A percentile compares a stretch with the other conserved stretches of the same genome.
phyloP scores from a whole-genome alignment of 2,329 filamentous ascomycete species.

The Neonectria ditissima region DNA sequence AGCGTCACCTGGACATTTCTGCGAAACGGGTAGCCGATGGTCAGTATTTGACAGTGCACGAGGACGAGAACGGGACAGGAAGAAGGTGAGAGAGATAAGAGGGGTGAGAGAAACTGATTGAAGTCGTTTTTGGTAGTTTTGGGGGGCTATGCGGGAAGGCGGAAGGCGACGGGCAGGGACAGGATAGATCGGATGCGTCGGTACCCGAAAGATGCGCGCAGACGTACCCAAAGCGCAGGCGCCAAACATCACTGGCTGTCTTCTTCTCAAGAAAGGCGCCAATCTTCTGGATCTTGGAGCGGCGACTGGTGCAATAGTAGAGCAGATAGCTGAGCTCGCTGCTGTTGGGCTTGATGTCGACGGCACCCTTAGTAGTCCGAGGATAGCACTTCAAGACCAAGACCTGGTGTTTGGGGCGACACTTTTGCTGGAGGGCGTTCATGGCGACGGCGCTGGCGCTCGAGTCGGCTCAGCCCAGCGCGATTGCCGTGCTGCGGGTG shows the following conservation, averaged over 20 bases:
- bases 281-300: constrained; percentile 96
- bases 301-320: constrained; percentile 94
- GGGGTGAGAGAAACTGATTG: neutral
- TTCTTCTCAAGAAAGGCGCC: constrained; percentile 95
- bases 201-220: constrained; percentile 25
- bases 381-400: constrained; percentile 97
- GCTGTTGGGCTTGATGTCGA: constrained; percentile 94
- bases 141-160: neutral
- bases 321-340: constrained; percentile 97
- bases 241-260: constrained; percentile 91
- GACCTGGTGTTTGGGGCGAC: constrained; percentile 96
- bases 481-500: constrained; percentile 20
- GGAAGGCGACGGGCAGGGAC: neutral
- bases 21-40: constrained; percentile 51
- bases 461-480: constrained; percentile 32
- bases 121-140: constrained; percentile 3
- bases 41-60: neutral
- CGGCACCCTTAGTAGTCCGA: constrained; percentile 87
- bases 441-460: constrained; percentile 60
- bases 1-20: constrained; percentile 96
- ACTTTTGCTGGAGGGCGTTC: constrained; percentile 75
- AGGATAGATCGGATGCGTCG: constrained; percentile 30
- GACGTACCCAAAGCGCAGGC: constrained; percentile 82
- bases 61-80: neutral
- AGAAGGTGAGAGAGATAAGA: neutral